Evolutionary conservation across 768 basidiomycete species (phyloP).

Genomic region (Gloeophyllum trabeum): DNA sequence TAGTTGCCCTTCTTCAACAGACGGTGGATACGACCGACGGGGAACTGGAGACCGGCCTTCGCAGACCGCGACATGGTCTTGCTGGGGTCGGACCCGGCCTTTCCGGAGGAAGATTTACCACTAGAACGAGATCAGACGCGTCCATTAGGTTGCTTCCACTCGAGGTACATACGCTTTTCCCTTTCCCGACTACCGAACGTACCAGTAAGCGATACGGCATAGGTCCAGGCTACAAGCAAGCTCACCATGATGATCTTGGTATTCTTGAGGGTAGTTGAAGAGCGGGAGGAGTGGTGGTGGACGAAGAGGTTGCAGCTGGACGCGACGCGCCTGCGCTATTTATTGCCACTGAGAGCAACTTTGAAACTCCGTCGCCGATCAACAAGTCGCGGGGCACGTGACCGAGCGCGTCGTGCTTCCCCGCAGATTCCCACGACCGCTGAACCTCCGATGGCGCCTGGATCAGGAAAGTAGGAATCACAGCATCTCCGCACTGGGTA

Average conservation of each 20-base stretch:
- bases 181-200: constrained; percentile 35
- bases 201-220: constrained; percentile 6
- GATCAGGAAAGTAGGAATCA: too few species aligned
- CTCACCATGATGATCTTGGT: constrained; percentile 23
- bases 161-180: constrained; percentile 33
- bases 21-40: constrained; percentile 78
- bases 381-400: too few species aligned
- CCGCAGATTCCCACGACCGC: too few species aligned
- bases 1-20: constrained; percentile 66
- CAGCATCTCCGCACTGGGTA: too few species aligned
- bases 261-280: constrained; percentile 6
- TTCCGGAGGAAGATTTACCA: constrained; percentile 34
- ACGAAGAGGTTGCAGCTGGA: constrained; percentile 9
- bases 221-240: background rate
- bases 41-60: constrained; percentile 58
- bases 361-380: constrained; percentile 17
- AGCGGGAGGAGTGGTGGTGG: constrained; percentile 13
- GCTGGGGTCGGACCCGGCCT: constrained; percentile 28
- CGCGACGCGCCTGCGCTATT: constrained; percentile 17
- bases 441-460: too few species aligned
- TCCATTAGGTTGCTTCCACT: constrained; percentile 4
- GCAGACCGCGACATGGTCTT: constrained; percentile 62
- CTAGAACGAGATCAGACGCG: constrained; percentile 12
- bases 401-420: too few species aligned
- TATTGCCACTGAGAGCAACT: constrained; percentile 8